phyloP scores from a whole-genome alignment of 2,329 filamentous ascomycete species.

The Capronia coronata region DNA sequence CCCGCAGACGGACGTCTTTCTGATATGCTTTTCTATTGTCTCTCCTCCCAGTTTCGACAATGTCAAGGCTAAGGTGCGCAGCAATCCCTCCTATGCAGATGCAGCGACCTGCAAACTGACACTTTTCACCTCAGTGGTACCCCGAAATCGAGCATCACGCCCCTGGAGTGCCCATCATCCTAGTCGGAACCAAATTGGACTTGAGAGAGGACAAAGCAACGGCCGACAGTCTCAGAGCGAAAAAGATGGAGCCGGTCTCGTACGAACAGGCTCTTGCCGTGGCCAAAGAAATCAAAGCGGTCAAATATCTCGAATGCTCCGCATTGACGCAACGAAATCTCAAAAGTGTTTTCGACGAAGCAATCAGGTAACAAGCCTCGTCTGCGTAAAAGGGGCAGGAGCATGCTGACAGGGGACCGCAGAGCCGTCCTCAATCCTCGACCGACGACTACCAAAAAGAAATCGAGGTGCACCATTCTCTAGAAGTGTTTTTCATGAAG shows the following conservation, averaged over 20 bases:
- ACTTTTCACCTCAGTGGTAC: slow-evolving; percentile 64
- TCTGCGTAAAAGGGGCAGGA: neutral
- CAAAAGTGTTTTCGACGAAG: slow-evolving; percentile 98
- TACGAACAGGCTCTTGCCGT: slow-evolving; percentile 86
- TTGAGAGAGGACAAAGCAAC: slow-evolving; percentile 82
- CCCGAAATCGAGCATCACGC: slow-evolving; percentile 97
- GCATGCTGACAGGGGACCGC: slow-evolving; percentile 4
- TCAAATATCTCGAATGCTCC: slow-evolving; percentile 97
- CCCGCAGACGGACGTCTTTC: slow-evolving; percentile 95
- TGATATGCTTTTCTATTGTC: slow-evolving; percentile 98
- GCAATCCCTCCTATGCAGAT: slow-evolving; percentile 5
- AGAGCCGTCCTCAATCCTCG: slow-evolving; percentile 47
- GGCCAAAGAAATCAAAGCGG: slow-evolving; percentile 88
- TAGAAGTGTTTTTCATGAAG: slow-evolving; percentile 24
- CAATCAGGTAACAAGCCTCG: slow-evolving; percentile 68
- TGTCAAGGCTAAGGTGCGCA: slow-evolving; percentile 85
- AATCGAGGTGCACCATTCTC: slow-evolving; percentile 41
- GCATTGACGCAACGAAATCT: slow-evolving; percentile 92
- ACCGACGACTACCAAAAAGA: slow-evolving; percentile 40
- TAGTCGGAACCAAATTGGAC: slow-evolving; percentile 95
- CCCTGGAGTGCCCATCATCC: slow-evolving; percentile 88
- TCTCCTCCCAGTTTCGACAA: slow-evolving; percentile 98
- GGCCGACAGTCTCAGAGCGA: slow-evolving; percentile 72
- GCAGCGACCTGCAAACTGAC: slow-evolving; percentile 3
- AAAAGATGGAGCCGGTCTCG: slow-evolving; percentile 94